Evolutionary conservation across 75 land plant genomes (phyloP).

Genomic region (Selaginella tamariscina): DNA sequence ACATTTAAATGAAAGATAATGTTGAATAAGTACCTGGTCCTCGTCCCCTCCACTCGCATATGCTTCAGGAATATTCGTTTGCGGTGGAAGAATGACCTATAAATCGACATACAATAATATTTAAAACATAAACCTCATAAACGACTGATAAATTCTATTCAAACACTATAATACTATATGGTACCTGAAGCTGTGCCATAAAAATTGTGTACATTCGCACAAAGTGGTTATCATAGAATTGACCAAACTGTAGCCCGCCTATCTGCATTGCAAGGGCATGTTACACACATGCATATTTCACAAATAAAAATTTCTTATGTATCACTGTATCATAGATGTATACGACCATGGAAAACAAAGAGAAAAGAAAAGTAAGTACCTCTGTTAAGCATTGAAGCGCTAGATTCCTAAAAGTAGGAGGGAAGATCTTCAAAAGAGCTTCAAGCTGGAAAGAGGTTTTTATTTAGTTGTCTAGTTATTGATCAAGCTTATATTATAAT

Average conservation of each 20-base stretch:
- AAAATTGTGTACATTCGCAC: constrained; percentile 82
- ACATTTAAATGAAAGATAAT: not conserved
- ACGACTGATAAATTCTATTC: too few relatives aligned
- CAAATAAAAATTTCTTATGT: too few relatives aligned
- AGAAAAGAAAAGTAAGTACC: constrained; percentile 28
- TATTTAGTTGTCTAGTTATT: not conserved
- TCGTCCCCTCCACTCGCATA: constrained; percentile 81
- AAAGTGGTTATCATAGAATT: constrained; percentile 76
- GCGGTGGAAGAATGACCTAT: constrained; percentile 67
- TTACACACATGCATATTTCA: too few relatives aligned
- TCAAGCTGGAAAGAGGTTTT: constrained; percentile 44
- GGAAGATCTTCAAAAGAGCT: constrained; percentile 75
- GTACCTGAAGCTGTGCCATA: constrained; percentile 87
- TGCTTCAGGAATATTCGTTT: constrained; percentile 77
- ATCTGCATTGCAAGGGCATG: constrained; percentile 40
- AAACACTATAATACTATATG: not conserved
- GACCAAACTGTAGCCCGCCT: constrained; percentile 76
- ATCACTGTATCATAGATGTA: not conserved
- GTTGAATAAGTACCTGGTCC: constrained; percentile 56
- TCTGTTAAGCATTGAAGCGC: constrained; percentile 90
- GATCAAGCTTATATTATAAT: not conserved
- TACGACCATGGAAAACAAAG: not conserved
- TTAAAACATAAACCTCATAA: too few relatives aligned
- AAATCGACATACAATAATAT: too few relatives aligned
- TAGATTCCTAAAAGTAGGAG: constrained; percentile 72